Conservation (phyloP, 306 rosid genomes). For the Ceratonia siliqua region DNA sequence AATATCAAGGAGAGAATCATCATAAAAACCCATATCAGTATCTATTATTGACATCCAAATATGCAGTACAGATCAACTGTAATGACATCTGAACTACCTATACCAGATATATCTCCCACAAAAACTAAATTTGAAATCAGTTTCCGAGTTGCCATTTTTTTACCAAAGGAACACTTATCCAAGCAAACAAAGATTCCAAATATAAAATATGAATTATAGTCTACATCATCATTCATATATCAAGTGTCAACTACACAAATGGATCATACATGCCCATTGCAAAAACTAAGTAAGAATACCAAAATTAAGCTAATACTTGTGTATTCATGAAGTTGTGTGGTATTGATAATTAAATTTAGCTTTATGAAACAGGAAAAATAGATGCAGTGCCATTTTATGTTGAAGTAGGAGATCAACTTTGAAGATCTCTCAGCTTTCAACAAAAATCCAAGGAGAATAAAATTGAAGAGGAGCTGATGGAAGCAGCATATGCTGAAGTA, state of each 20-base stretch:
- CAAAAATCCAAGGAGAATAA: constrained; percentile 30
- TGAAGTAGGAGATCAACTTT: constrained; percentile 38
- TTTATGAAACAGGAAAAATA: constrained; percentile 54
- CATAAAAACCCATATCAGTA: constrained; percentile 12
- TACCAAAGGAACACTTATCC: background rate
- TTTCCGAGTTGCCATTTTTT: background rate
- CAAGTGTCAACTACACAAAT: background rate
- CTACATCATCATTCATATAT: no score
- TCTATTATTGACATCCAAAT: constrained; percentile 10
- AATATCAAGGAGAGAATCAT: no score
- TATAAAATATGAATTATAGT: no score
- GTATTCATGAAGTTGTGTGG: constrained; percentile 51
- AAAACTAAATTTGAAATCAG: background rate
- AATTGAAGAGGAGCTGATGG: constrained; percentile 36
- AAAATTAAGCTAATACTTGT: constrained; percentile 63
- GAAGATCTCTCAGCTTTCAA: constrained; percentile 44
- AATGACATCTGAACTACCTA: background rate
- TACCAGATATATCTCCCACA: constrained; percentile 14
- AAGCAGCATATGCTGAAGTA: constrained; percentile 40
- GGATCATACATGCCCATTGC: constrained; percentile 25
- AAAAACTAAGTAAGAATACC: constrained; percentile 26
- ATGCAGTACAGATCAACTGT: background rate
- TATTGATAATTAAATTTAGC: constrained; percentile 49
- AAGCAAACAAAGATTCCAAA: constrained; percentile 34
- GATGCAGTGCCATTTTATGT: constrained; percentile 52